Evolutionary conservation across 1,284 basidiomycete species (phyloP).

Genomic region (Amylostereum areolatum): DNA sequence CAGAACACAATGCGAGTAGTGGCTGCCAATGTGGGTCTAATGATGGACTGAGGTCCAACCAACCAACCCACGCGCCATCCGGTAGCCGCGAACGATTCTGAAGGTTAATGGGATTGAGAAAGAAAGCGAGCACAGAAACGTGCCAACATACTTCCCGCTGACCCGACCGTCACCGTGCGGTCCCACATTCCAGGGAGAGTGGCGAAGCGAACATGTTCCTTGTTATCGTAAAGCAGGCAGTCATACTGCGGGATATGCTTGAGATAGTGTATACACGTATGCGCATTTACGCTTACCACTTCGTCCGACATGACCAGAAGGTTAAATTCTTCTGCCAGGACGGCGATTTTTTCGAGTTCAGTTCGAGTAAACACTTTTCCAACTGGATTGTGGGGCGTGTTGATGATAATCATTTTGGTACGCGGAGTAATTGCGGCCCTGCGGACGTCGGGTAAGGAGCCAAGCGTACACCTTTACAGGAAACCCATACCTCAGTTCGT

Average conservation of each 20-base stretch:
- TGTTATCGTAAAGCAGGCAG: slow-evolving; percentile 83
- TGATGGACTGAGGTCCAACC: slow-evolving; percentile 81
- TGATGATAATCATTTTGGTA: slow-evolving; percentile 90
- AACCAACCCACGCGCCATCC: slow-evolving; percentile 99
- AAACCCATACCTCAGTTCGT: slow-evolving; percentile 67
- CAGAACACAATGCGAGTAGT: slow-evolving; percentile 95
- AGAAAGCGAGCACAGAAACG: background rate
- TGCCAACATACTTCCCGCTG: slow-evolving; percentile 62
- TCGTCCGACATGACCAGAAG: slow-evolving; percentile 94
- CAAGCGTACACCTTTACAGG: background rate
- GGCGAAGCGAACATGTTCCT: slow-evolving; percentile 89
- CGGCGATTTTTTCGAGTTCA: slow-evolving; percentile 83
- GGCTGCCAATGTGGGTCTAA: slow-evolving; percentile 83
- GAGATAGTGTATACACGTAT: background rate
- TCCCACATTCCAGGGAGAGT: slow-evolving; percentile 98
- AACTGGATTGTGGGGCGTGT: slow-evolving; percentile 94
- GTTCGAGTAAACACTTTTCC: slow-evolving; percentile 88
- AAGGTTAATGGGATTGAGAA: slow-evolving; percentile 2
- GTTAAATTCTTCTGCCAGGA: slow-evolving; percentile 88
- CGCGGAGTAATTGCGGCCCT: slow-evolving; percentile 79
- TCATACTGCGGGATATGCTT: slow-evolving; percentile 64
- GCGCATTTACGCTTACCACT: slow-evolving; percentile 56
- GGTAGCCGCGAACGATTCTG: slow-evolving; percentile 95
- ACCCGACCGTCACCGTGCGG: slow-evolving; percentile 78
- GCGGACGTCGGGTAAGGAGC: slow-evolving; percentile 2